Evolutionary conservation across 2,329 filamentous ascomycete genomes (phyloP).

Genomic region (Diaporthe ampelina): DNA sequence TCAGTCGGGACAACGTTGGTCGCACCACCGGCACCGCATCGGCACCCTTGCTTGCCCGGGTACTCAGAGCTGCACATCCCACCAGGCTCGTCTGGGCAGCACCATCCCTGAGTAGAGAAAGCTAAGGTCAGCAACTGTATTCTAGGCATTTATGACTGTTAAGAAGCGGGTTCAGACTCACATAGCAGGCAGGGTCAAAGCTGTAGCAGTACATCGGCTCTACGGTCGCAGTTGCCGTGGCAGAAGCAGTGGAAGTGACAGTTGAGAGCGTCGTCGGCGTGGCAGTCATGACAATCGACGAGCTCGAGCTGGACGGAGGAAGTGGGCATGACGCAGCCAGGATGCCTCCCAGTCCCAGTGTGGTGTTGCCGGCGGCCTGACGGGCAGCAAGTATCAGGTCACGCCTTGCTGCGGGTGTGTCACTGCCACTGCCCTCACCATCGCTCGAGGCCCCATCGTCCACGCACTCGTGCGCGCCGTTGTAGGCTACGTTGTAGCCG

Average conservation of each 20-base stretch:
- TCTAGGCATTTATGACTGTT: no score
- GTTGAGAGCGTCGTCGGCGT: not conserved
- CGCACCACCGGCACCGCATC: not conserved
- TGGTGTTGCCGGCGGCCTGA: not conserved
- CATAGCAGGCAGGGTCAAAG: constrained; percentile 18
- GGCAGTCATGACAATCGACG: not conserved
- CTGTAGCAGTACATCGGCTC: constrained; percentile 26
- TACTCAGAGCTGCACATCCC: constrained; percentile 3
- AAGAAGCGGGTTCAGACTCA: not conserved
- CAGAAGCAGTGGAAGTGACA: not conserved
- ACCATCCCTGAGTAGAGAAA: not conserved
- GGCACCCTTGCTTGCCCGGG: constrained; percentile 7
- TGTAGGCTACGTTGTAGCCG: constrained; percentile 20
- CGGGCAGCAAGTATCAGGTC: not conserved
- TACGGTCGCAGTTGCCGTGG: not conserved
- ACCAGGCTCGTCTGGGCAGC: constrained; percentile 19
- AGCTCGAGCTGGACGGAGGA: constrained; percentile 15
- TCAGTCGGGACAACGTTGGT: not conserved
- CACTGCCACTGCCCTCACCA: not conserved
- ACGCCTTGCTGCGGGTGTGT: not conserved
- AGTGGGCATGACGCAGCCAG: constrained; percentile 1
- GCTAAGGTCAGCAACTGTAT: not conserved
- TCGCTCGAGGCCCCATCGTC: not conserved
- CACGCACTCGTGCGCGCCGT: constrained; percentile 6
- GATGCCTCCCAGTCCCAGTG: not conserved